Evolutionary conservation across 2,329 filamentous ascomycete species (phyloP).

Genomic region (Colletotrichum tanaceti): DNA sequence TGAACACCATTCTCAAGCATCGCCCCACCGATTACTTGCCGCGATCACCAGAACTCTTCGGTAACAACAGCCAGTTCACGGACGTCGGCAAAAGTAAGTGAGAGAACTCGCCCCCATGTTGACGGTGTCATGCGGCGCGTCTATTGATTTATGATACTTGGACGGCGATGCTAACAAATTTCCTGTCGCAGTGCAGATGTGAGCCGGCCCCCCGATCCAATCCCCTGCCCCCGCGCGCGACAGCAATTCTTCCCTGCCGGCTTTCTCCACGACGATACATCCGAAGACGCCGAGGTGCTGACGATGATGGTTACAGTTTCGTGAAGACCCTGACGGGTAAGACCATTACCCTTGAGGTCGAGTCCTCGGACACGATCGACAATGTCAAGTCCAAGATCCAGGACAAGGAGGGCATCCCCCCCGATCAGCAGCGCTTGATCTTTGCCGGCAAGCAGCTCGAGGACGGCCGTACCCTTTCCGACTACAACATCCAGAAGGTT

Average conservation of each 20-base stretch:
- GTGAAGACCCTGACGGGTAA: constrained; percentile 99
- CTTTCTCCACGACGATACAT: constrained; percentile 37
- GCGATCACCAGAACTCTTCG: constrained; percentile 45
- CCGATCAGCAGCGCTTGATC: constrained; percentile 98
- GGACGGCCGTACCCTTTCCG: constrained; percentile 94
- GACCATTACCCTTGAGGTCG: constrained; percentile 99
- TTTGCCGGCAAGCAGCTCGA: constrained; percentile 99
- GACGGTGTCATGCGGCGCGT: constrained; percentile 8
- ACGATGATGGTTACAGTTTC: constrained; percentile 73
- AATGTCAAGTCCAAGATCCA: constrained; percentile 99
- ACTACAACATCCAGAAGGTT: constrained; percentile 99
- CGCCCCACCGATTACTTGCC: constrained; percentile 35
- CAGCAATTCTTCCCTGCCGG: background rate
- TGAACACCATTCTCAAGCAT: constrained; percentile 38
- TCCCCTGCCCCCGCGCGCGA: constrained; percentile 32
- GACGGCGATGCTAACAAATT: constrained; percentile 43
- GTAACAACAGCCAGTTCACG: constrained; percentile 53
- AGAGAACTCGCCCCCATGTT: background rate
- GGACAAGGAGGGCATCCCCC: constrained; percentile 99
- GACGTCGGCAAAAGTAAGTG: constrained; percentile 71
- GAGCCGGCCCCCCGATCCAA: constrained; percentile 58
- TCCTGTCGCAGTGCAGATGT: constrained; percentile 84
- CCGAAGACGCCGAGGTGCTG: constrained; percentile 43
- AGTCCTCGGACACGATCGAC: constrained; percentile 99
- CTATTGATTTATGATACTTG: background rate